These are phyloP conservation scores for Astraeus odoratus DNA, from an alignment of 768 basidiomycete species.

Conservation along the genomic window DNA sequence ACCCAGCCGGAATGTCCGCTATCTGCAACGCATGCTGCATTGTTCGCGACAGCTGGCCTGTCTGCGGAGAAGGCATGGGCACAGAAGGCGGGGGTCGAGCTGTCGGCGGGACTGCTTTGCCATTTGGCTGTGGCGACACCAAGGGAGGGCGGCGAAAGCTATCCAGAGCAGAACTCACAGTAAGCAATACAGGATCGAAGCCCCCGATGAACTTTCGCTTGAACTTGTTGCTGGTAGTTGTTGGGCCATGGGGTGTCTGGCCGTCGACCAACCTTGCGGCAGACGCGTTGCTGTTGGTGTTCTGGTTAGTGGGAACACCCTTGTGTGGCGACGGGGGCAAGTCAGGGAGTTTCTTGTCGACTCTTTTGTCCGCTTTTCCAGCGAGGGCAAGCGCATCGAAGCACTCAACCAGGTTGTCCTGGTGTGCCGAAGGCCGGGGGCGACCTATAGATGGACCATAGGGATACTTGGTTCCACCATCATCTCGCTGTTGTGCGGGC, in stretches of 20 bases:
- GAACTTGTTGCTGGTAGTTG: background rate
- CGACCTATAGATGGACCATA: too few relatives aligned
- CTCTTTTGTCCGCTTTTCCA: slow-evolving; percentile 9
- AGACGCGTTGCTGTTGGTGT: too few relatives aligned
- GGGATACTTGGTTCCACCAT: too few relatives aligned
- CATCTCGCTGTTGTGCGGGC: too few relatives aligned
- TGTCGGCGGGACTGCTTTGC: slow-evolving; percentile 10
- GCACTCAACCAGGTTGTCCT: slow-evolving; percentile 24
- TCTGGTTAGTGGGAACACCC: too few relatives aligned
- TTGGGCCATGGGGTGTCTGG: background rate
- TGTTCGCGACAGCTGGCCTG: slow-evolving; percentile 26
- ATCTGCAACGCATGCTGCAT: slow-evolving; percentile 28
- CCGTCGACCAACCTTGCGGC: background rate
- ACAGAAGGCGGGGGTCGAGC: slow-evolving; percentile 21
- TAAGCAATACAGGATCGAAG: slow-evolving; percentile 27
- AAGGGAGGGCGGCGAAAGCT: slow-evolving; percentile 7
- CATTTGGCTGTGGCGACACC: slow-evolving; percentile 6
- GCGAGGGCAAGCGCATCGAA: slow-evolving; percentile 29
- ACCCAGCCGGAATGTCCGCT: background rate
- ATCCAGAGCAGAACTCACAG: slow-evolving; percentile 7
- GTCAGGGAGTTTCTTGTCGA: slow-evolving; percentile 12
- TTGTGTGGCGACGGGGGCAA: background rate
- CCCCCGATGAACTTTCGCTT: slow-evolving; percentile 40
- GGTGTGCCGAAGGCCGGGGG: too few relatives aligned
- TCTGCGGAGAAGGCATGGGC: slow-evolving; percentile 33